Evolutionary conservation across 208 protist species (phyloP).

Genomic region (Wallacemonas sp.): DNA sequence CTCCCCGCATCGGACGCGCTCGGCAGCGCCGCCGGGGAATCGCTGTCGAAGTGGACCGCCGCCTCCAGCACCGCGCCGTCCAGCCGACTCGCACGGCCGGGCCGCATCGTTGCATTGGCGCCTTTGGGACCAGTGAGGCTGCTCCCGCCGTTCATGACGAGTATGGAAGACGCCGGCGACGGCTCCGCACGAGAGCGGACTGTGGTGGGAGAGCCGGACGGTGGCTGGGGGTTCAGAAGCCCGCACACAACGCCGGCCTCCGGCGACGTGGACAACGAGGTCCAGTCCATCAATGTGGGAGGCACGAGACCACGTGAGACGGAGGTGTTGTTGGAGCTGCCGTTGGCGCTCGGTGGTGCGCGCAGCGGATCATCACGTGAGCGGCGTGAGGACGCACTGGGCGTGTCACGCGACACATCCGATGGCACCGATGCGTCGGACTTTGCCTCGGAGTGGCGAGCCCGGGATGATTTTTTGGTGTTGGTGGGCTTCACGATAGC

Average conservation of each 20-base stretch:
- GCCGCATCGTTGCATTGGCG: neutral
- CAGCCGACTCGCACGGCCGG: neutral
- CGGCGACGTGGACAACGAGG: too few relatives aligned
- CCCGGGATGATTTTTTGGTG: too few relatives aligned
- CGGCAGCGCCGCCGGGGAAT: neutral
- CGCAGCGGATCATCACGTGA: neutral
- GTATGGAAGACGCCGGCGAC: neutral
- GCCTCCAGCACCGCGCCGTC: constrained; percentile 9
- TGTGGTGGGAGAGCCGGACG: neutral
- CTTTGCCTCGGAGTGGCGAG: too few relatives aligned
- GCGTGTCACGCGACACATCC: neutral
- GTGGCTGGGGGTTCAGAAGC: neutral
- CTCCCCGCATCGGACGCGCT: neutral
- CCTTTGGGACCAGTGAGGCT: neutral
- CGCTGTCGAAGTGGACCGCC: neutral
- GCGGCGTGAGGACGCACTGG: neutral
- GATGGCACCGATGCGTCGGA: neutral
- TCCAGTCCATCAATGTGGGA: too few relatives aligned
- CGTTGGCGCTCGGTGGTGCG: neutral
- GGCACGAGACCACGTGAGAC: neutral
- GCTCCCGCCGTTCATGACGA: constrained; percentile 5
- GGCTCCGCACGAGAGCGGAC: neutral
- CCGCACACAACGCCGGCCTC: neutral
- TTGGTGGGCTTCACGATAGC: too few relatives aligned
- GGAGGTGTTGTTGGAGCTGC: neutral